Percentiles rank a stretch among this genome's conserved stretches.
Evolutionary conservation across 331 rosid genomes (phyloP).

Genomic region (Rosa hybrid): DNA sequence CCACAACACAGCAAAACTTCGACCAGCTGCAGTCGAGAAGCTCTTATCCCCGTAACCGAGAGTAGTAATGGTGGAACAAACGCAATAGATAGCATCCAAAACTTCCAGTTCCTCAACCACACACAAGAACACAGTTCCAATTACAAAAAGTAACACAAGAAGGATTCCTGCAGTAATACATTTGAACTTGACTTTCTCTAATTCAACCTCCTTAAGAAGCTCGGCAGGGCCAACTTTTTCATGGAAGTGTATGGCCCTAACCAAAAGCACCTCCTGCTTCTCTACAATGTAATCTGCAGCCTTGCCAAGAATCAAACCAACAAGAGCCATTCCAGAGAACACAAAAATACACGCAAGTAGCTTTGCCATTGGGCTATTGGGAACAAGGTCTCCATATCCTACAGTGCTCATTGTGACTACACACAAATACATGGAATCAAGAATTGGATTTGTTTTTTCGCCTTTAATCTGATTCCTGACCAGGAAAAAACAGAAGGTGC

Average conservation of each 20-base stretch:
- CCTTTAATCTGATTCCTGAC: slow-evolving; percentile 58
- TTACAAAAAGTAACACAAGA: slow-evolving; percentile 45
- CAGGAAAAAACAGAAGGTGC: slow-evolving; percentile 70
- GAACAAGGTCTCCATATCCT: slow-evolving; percentile 92
- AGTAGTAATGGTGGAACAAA: slow-evolving; percentile 81
- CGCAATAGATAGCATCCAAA: slow-evolving; percentile 73
- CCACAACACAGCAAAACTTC: slow-evolving; percentile 78
- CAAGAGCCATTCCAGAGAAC: slow-evolving; percentile 70
- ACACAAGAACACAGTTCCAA: slow-evolving; percentile 54
- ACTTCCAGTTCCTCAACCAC: slow-evolving; percentile 54
- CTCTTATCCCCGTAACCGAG: slow-evolving; percentile 87
- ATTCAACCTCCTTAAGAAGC: slow-evolving; percentile 47
- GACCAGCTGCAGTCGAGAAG: slow-evolving; percentile 65
- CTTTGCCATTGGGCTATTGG: slow-evolving; percentile 55
- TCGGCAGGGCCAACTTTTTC: slow-evolving; percentile 33
- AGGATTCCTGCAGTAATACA: slow-evolving; percentile 39
- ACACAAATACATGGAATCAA: slow-evolving; percentile 76
- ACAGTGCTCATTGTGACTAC: slow-evolving; percentile 92
- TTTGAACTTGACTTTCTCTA: slow-evolving; percentile 55
- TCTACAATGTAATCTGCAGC: slow-evolving; percentile 79
- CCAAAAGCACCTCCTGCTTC: slow-evolving; percentile 69
- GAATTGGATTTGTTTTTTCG: slow-evolving; percentile 53
- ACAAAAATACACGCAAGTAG: slow-evolving; percentile 75
- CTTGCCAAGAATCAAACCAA: slow-evolving; percentile 71
- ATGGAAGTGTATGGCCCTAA: slow-evolving; percentile 42